A percentile compares a stretch with the other conserved stretches of the same genome.
These are phyloP conservation scores for Coccomyxa sp. DNA, from an alignment of 139 green algal species.

Conservation along the genomic window DNA sequence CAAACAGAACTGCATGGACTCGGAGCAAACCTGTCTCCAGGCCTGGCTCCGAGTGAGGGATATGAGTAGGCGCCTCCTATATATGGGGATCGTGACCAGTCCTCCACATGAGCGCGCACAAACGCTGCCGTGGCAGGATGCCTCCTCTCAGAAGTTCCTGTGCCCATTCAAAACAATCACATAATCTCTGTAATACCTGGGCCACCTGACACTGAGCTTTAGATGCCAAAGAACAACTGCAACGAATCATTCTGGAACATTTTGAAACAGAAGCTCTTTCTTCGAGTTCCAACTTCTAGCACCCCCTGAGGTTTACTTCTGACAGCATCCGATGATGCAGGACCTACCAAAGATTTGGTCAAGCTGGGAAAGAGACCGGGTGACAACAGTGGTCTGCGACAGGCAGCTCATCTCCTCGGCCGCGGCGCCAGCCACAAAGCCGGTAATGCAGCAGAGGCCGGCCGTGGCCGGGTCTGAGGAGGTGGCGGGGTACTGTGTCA, in stretches of 20 bases:
- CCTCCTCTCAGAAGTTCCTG: constrained; percentile 15
- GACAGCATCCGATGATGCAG: too few species aligned
- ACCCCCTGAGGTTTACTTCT: too few species aligned
- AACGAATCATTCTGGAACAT: background rate
- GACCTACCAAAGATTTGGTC: constrained; percentile 63
- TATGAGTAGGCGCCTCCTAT: constrained; percentile 73
- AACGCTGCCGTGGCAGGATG: constrained; percentile 43
- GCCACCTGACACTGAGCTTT: too few species aligned
- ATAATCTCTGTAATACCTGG: too few species aligned
- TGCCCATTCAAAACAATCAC: too few species aligned
- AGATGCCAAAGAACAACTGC: background rate
- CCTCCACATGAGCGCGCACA: constrained; percentile 38
- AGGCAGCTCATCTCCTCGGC: constrained; percentile 45
- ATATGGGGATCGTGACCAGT: constrained; percentile 69
- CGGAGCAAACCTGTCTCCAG: constrained; percentile 27
- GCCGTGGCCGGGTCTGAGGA: background rate
- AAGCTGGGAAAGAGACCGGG: constrained; percentile 57
- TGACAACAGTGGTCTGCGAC: constrained; percentile 28
- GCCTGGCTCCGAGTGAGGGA: constrained; percentile 49
- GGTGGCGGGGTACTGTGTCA: constrained; percentile 40
- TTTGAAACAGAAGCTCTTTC: too few species aligned
- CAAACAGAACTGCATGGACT: background rate
- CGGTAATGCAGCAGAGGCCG: constrained; percentile 28
- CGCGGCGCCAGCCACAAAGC: constrained; percentile 60
- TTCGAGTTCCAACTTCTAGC: too few species aligned